Conservation (phyloP, 768 basidiomycete genomes). For the Lentinula lateritia region DNA sequence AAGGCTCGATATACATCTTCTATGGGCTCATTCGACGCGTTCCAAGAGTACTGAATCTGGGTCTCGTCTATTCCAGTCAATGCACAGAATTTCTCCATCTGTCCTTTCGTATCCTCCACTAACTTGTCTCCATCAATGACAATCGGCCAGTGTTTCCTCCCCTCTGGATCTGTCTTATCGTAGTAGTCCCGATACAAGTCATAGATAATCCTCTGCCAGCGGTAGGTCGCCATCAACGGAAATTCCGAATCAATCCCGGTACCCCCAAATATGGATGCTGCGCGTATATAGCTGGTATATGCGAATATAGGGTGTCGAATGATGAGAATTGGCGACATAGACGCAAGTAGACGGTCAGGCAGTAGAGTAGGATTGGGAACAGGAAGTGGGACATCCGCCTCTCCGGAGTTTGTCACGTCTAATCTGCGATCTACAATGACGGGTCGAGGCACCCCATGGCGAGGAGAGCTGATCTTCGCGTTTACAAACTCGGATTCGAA, state of each 20-base stretch:
- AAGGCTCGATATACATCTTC: background rate
- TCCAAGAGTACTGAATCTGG: constrained; percentile 3
- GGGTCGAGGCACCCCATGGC: background rate
- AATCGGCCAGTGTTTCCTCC: background rate
- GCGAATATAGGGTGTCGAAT: constrained; percentile 3
- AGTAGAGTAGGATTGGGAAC: constrained; percentile 4
- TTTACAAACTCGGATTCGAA: background rate
- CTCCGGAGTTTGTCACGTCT: background rate
- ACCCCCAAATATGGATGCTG: background rate
- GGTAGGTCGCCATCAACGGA: background rate
- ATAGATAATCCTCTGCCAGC: constrained; percentile 1
- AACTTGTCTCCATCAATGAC: constrained; percentile 3
- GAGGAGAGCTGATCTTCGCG: background rate
- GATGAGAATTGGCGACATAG: constrained; percentile 2
- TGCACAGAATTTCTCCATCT: constrained; percentile 6
- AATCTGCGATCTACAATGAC: background rate
- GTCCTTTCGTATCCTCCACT: background rate
- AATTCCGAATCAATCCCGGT: constrained; percentile 2
- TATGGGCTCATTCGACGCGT: background rate
- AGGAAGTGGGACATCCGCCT: background rate
- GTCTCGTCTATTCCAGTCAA: background rate
- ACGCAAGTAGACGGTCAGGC: background rate
- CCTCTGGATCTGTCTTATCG: background rate
- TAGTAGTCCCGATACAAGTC: constrained; percentile 4
- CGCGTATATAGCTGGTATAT: background rate